A percentile compares a stretch with the other conserved stretches of the same genome.
phyloP scores from a whole-genome alignment of 2,329 filamentous ascomycete genomes.

The Colletotrichum sojae region DNA sequence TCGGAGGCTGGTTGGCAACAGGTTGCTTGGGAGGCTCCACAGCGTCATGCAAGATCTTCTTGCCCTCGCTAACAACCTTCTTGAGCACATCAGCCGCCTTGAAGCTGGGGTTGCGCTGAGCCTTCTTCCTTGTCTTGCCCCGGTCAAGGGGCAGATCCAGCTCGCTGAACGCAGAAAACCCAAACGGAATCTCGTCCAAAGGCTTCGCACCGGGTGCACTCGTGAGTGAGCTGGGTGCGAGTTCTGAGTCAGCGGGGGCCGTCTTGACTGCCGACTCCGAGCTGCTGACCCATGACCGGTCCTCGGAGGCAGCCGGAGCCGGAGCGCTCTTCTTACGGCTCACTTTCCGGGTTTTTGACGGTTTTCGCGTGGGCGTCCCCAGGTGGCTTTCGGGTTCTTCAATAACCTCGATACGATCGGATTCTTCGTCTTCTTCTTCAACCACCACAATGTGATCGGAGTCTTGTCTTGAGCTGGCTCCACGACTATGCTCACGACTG shows the following conservation, averaged over 20 bases:
- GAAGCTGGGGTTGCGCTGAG: slow-evolving; percentile 70
- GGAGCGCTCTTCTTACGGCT: slow-evolving; percentile 32
- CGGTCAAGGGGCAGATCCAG: slow-evolving; percentile 67
- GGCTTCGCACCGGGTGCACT: slow-evolving; percentile 59
- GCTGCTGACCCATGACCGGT: slow-evolving; percentile 47
- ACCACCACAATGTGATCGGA: slow-evolving; percentile 49
- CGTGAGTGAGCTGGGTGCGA: slow-evolving; percentile 56
- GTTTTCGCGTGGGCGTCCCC: slow-evolving; percentile 53
- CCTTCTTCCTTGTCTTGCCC: slow-evolving; percentile 59
- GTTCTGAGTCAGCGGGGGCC: slow-evolving; percentile 48
- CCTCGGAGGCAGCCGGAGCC: slow-evolving; percentile 41
- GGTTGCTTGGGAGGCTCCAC: slow-evolving; percentile 68
- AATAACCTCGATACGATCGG: slow-evolving; percentile 49
- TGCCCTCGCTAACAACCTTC: slow-evolving; percentile 74
- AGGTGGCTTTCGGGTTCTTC: slow-evolving; percentile 56
- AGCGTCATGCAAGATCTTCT: slow-evolving; percentile 75
- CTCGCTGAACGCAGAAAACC: slow-evolving; percentile 77
- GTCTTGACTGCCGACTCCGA: slow-evolving; percentile 44
- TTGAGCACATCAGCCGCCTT: slow-evolving; percentile 74
- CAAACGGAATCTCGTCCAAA: slow-evolving; percentile 73
- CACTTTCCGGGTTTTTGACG: slow-evolving; percentile 31
- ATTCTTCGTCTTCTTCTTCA: slow-evolving; percentile 39
- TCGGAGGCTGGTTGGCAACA: slow-evolving; percentile 69
- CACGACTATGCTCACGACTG: slow-evolving; percentile 38
- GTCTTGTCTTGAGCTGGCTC: slow-evolving; percentile 44